These are phyloP conservation scores for Nemania sp. DNA, from an alignment of 2,329 filamentous ascomycete genomes.

Conservation along the genomic window DNA sequence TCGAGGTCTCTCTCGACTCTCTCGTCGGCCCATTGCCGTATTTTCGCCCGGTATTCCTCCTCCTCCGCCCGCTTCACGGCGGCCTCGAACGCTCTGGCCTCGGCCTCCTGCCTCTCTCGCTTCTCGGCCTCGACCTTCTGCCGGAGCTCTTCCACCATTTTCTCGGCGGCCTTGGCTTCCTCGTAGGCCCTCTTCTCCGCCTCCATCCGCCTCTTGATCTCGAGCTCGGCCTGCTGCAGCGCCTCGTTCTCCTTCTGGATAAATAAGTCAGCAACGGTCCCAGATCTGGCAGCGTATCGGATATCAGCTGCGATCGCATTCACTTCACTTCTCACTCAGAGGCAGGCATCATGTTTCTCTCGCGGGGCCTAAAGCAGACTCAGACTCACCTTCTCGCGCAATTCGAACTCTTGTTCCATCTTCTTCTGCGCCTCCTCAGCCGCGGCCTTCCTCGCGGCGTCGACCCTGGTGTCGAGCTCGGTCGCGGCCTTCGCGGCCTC, in stretches of 20 bases:
- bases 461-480: slow-evolving; percentile 12
- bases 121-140: slow-evolving; percentile 11
- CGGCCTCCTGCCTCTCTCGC: slow-evolving; percentile 10
- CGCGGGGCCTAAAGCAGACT: not conserved
- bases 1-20: slow-evolving; percentile 18
- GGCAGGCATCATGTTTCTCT: not conserved
- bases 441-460: slow-evolving; percentile 6
- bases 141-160: slow-evolving; percentile 6
- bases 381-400: slow-evolving; percentile 11
- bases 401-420: slow-evolving; percentile 15
- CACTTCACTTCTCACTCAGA: too few relatives aligned
- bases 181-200: slow-evolving; percentile 12
- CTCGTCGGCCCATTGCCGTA: slow-evolving; percentile 20
- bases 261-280: not conserved
- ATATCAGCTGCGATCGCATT: not conserved
- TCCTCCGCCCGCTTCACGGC: slow-evolving; percentile 13
- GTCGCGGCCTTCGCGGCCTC: slow-evolving; percentile 4
- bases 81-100: slow-evolving; percentile 1
- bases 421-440: slow-evolving; percentile 11
- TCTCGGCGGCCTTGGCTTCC: slow-evolving; percentile 9
- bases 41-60: slow-evolving; percentile 4
- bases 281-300: not conserved
- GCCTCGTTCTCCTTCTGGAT: slow-evolving; percentile 15
- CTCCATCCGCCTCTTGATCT: slow-evolving; percentile 7
- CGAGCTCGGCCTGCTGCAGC: slow-evolving; percentile 6